Base-by-base conservation (phyloP, 2,329 filamentous ascomycete genomes). In the Fusarium siculi region DNA sequence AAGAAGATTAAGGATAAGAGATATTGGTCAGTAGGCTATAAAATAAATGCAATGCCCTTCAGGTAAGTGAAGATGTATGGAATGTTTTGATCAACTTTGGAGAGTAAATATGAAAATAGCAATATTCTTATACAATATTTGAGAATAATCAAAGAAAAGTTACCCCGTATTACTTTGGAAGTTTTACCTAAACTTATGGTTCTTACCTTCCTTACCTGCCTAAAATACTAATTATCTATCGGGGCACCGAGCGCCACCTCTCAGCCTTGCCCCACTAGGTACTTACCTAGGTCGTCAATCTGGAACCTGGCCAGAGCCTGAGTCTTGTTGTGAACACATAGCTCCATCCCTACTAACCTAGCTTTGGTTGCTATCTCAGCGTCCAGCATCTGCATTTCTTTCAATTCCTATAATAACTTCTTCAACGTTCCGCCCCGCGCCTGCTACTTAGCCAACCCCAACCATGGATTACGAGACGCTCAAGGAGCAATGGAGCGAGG, bases 401-500 rank as follows among this genome's bases (percentile, higher is more conserved):
- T 18, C 53, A 21, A 19, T 15, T 32, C 25, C 37, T 18, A 32
- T 19, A 39, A 36, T 15, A 49, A 39, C 11, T n/a, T 34, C 39
- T 21, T 19, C 30, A 23, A 30, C 36, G 36, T 30, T n/a, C 28
- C 18, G n/a, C 40, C 18, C 40, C 25, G 23, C 40, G 32, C 23
- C 54, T 57, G 54, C 54, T 49, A 36, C 46, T 25, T 60, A 44
- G 19, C 23, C 37, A 40, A 28, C 42, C 28, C 32, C 36, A 18
- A 50, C 53, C 15, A 97, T 97, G 95, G 95, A 97, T 82, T 97
- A 94, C 87, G 95, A 98, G 83, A 89, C 91, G 76, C 86, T 97
- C 76, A 98, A 98, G 86, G 95, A 98, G 84, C 93, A 96, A 86
- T 98, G 95, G 95, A 94, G 92, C 80, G 95, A 98, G 82, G 92